These are phyloP conservation scores for Talaromyces trachyspermus DNA, from an alignment of 495 filamentous ascomycete species.

Conservation along the genomic window DNA sequence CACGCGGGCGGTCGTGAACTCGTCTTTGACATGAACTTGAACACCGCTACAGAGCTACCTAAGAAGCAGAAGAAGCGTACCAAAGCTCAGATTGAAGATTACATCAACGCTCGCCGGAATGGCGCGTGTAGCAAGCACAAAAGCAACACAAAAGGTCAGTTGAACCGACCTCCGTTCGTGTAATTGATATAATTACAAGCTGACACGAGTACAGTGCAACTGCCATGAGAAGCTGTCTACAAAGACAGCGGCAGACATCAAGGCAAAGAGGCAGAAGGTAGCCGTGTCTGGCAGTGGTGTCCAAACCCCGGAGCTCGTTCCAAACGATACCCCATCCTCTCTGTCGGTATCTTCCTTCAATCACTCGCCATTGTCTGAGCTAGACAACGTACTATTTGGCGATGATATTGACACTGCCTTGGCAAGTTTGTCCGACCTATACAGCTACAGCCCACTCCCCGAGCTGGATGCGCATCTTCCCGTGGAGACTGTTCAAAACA, in stretches of 20 bases:
- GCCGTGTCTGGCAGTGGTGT: background rate
- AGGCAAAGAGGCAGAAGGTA: background rate
- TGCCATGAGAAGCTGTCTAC: slow-evolving; percentile 25
- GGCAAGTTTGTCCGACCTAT: background rate
- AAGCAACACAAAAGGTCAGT: slow-evolving; percentile 44
- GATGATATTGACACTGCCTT: background rate
- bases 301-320: background rate
- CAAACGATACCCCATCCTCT: background rate
- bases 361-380: background rate
- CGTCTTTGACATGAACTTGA: slow-evolving; percentile 44
- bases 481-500: no score
- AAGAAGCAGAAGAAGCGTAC: slow-evolving; percentile 42
- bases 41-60: slow-evolving; percentile 33
- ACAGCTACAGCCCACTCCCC: background rate
- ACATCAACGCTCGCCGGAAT: slow-evolving; percentile 40
- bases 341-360: background rate
- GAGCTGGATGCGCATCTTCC: background rate
- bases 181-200: slow-evolving; percentile 4
- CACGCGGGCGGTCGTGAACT: slow-evolving; percentile 26
- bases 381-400: background rate
- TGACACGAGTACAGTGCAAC: slow-evolving; percentile 32
- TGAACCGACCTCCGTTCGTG: background rate
- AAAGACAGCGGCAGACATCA: background rate
- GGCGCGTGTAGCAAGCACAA: slow-evolving; percentile 42
- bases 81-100: slow-evolving; percentile 39